A percentile compares a stretch with the other conserved stretches of the same genome.
Conservation (phyloP, 495 filamentous ascomycete species). For the Corynascus novoguineensis region DNA sequence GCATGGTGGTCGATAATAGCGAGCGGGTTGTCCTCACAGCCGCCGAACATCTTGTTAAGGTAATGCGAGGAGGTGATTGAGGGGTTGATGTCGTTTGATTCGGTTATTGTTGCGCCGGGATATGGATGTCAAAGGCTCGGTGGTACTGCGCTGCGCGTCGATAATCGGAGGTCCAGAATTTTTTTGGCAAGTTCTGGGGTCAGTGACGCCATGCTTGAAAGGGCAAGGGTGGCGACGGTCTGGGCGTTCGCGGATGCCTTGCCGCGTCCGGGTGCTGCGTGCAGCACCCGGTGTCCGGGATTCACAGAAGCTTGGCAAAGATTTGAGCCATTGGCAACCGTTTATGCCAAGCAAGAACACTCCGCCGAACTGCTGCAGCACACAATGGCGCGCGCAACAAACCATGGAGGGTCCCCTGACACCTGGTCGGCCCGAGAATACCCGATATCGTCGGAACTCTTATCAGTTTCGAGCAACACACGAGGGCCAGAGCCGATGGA, state of each 20-base stretch:
- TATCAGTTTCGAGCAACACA: no score
- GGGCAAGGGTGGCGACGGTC: not conserved
- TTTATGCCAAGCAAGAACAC: not conserved
- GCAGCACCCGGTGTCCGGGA: not conserved
- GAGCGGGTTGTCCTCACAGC: slow-evolving; percentile 29
- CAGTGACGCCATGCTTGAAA: slow-evolving; percentile 21
- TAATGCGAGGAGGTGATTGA: not conserved
- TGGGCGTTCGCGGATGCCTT: not conserved
- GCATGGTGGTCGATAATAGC: not conserved
- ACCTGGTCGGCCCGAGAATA: slow-evolving; percentile 26
- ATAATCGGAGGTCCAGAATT: slow-evolving; percentile 7
- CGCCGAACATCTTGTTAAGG: slow-evolving; percentile 40
- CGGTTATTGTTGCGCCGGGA: not conserved
- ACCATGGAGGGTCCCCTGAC: not conserved
- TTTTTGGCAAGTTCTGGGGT: slow-evolving; percentile 10
- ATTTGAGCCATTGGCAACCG: not conserved
- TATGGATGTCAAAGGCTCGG: slow-evolving; percentile 1
- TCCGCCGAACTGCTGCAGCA: not conserved
- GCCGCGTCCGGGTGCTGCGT: not conserved
- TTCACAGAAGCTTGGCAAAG: slow-evolving; percentile 1
- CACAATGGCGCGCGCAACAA: no score
- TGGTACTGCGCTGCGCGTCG: not conserved
- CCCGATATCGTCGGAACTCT: slow-evolving; percentile 21
- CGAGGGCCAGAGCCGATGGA: no score
- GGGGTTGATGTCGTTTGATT: not conserved